Evolutionary conservation across 768 basidiomycete species (phyloP).

Genomic region (Lepiota subincarnata): DNA sequence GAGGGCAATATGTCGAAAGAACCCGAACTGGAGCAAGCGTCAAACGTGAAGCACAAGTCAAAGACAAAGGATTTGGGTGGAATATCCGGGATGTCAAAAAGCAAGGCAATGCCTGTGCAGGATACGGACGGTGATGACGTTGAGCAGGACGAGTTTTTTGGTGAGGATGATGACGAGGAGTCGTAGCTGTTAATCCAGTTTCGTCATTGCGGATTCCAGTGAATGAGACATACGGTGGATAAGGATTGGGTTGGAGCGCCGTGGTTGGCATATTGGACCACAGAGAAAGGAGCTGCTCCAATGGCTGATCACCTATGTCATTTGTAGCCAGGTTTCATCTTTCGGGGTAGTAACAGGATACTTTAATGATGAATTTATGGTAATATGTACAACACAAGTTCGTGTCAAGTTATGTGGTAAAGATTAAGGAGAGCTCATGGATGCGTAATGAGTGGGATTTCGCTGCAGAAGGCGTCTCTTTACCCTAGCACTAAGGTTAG

Average conservation of each 20-base stretch:
- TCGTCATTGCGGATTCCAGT: too few relatives aligned
- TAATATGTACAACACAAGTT: too few relatives aligned
- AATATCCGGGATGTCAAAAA: slow-evolving; percentile 1
- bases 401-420: too few relatives aligned
- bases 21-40: slow-evolving; percentile 47
- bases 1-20: slow-evolving; percentile 52
- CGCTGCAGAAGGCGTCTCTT: neutral
- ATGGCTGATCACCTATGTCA: neutral
- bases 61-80: slow-evolving; percentile 7
- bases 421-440: too few relatives aligned
- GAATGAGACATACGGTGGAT: too few relatives aligned
- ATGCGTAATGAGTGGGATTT: too few relatives aligned
- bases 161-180: slow-evolving; percentile 30
- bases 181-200: neutral
- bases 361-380: neutral
- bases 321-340: too few relatives aligned
- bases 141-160: slow-evolving; percentile 39
- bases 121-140: slow-evolving; percentile 13
- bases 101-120: slow-evolving; percentile 8
- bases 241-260: too few relatives aligned
- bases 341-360: neutral
- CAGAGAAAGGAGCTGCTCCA: too few relatives aligned
- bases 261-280: too few relatives aligned
- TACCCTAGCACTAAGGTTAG: slow-evolving; percentile 33
- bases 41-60: neutral